phyloP scores from a whole-genome alignment of 768 basidiomycete species.

The Tephrocybe sp. region DNA sequence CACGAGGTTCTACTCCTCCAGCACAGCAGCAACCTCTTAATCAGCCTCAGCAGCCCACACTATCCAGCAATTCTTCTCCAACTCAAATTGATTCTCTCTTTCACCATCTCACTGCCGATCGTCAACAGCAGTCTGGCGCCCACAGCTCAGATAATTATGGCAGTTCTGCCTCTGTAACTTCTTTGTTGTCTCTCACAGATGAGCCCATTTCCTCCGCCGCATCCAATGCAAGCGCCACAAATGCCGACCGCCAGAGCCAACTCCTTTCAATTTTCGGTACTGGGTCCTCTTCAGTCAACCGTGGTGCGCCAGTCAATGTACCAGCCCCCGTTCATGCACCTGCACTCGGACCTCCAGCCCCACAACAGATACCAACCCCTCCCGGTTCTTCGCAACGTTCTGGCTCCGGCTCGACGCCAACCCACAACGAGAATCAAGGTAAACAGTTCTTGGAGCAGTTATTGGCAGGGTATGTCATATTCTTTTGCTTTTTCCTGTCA shows the following conservation, averaged over 20 bases:
- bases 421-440: slow-evolving; percentile 65
- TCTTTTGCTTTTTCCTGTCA: background rate
- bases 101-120: slow-evolving; percentile 49
- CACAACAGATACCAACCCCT: slow-evolving; percentile 71
- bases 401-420: slow-evolving; percentile 49
- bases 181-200: slow-evolving; percentile 44
- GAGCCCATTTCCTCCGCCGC: slow-evolving; percentile 44
- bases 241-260: slow-evolving; percentile 72
- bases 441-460: slow-evolving; percentile 79
- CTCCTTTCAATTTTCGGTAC: slow-evolving; percentile 69
- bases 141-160: slow-evolving; percentile 26
- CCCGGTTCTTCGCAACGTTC: slow-evolving; percentile 61
- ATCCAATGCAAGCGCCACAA: slow-evolving; percentile 40
- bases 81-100: slow-evolving; percentile 71
- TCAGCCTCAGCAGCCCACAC: slow-evolving; percentile 32
- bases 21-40: slow-evolving; percentile 29
- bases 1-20: slow-evolving; percentile 54
- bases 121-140: slow-evolving; percentile 24
- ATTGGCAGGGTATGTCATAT: slow-evolving; percentile 69
- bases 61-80: slow-evolving; percentile 46
- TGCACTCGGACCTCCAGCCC: slow-evolving; percentile 23
- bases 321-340: slow-evolving; percentile 13
- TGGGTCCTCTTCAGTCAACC: slow-evolving; percentile 33
- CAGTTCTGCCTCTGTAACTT: slow-evolving; percentile 35
- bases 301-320: slow-evolving; percentile 22